Conservation (phyloP, 163 green algal species). For the Chlamydomonas reinhardtii region DNA sequence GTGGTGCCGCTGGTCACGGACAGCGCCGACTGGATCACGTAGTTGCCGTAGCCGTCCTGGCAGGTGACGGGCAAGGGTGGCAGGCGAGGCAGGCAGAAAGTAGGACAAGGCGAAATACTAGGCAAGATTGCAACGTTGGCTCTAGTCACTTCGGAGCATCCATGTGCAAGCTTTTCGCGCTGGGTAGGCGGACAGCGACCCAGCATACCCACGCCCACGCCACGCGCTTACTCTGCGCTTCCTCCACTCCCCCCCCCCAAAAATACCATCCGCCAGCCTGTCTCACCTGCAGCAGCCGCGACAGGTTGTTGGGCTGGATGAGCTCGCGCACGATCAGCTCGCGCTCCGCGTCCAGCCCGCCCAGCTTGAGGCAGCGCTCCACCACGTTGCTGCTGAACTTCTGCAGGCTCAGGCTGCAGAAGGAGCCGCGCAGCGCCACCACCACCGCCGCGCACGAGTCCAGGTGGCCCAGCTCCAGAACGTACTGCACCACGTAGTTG, state of each 20-base stretch:
- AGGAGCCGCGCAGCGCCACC: slow-evolving; percentile 83
- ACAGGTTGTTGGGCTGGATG: slow-evolving; percentile 78
- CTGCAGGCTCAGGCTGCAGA: slow-evolving; percentile 90
- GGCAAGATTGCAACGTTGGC: too few relatives aligned
- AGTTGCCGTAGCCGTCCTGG: slow-evolving; percentile 96
- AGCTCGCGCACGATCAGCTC: slow-evolving; percentile 92
- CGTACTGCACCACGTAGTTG: slow-evolving; percentile 99
- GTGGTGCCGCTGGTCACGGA: slow-evolving; percentile 77
- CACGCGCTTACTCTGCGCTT: too few relatives aligned
- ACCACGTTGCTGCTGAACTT: slow-evolving; percentile 99
- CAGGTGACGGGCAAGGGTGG: background rate
- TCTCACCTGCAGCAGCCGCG: slow-evolving; percentile 85
- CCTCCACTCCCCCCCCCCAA: too few relatives aligned
- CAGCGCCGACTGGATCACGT: slow-evolving; percentile 96
- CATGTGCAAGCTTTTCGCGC: too few relatives aligned
- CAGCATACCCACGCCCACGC: too few relatives aligned
- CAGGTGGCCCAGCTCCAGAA: slow-evolving; percentile 93
- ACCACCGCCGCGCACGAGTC: slow-evolving; percentile 88
- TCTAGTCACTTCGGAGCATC: too few relatives aligned
- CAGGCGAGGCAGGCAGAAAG: too few relatives aligned
- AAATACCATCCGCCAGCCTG: too few relatives aligned
- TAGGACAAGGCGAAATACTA: too few relatives aligned
- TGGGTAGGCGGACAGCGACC: too few relatives aligned
- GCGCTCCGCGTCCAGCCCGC: slow-evolving; percentile 77
- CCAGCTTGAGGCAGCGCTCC: slow-evolving; percentile 98